Evolutionary conservation across 139 green algal species (phyloP).

Genomic region (Desmodesmus armatus): DNA sequence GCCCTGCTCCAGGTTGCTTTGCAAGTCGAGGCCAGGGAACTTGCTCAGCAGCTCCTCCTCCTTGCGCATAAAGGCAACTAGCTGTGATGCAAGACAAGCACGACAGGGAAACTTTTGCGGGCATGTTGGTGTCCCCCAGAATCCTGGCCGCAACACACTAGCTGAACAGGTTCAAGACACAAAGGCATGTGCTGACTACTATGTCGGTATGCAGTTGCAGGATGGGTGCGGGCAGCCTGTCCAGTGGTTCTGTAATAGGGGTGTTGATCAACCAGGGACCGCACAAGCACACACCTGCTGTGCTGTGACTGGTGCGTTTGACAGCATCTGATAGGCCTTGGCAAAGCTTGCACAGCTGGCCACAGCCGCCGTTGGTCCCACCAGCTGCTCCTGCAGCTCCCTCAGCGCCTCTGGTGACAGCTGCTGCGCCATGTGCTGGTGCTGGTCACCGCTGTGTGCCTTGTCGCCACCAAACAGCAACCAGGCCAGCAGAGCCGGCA

Average conservation of each 20-base stretch:
- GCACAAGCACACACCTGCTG: slow-evolving; percentile 35
- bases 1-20: not conserved
- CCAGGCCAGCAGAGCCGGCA: slow-evolving; percentile 34
- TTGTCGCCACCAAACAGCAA: not conserved
- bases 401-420: slow-evolving; percentile 14
- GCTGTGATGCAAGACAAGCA: slow-evolving; percentile 8
- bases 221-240: too few relatives aligned
- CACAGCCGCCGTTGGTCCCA: not conserved
- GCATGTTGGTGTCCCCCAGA: too few relatives aligned
- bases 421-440: not conserved
- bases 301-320: slow-evolving; percentile 21
- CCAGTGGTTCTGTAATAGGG: too few relatives aligned
- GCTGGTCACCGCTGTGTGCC: not conserved
- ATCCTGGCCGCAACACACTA: too few relatives aligned
- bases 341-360: slow-evolving; percentile 13
- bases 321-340: slow-evolving; percentile 30
- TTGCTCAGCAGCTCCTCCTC: slow-evolving; percentile 1
- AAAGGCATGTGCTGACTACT: too few relatives aligned
- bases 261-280: too few relatives aligned
- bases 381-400: slow-evolving; percentile 28
- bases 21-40: not conserved
- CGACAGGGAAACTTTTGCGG: not conserved
- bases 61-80: not conserved
- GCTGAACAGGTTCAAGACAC: too few relatives aligned
- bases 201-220: too few relatives aligned